These are phyloP conservation scores for Chlamydomonas sphaeroides DNA, from an alignment of 139 green algal genomes.

Conservation along the genomic window DNA sequence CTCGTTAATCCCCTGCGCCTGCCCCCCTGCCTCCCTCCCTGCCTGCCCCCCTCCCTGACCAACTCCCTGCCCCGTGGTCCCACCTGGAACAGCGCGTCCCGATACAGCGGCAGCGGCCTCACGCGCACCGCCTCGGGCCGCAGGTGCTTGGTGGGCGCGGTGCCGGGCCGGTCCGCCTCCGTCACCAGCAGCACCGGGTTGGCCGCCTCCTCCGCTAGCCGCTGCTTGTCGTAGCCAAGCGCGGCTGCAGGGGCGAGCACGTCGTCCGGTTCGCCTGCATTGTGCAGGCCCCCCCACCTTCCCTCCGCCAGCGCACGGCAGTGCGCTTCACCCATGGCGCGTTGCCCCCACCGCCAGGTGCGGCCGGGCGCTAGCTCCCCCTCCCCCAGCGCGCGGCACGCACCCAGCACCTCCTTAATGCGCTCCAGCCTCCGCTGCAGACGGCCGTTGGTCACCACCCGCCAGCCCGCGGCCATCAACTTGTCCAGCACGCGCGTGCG, in stretches of 20 bases:
- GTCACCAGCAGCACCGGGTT: conserved; percentile 57
- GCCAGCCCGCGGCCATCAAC: conserved; percentile 58
- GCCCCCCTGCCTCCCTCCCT: neutral
- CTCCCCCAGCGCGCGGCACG: too few relatives aligned
- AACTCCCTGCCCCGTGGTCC: too few relatives aligned
- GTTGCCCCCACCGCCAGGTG: too few relatives aligned
- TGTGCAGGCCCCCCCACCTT: too few relatives aligned
- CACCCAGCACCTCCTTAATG: conserved; percentile 55
- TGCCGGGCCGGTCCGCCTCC: conserved; percentile 25
- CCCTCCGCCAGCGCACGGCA: too few relatives aligned
- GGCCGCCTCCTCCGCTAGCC: conserved; percentile 57
- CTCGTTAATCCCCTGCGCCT: too few relatives aligned
- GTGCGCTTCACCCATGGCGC: too few relatives aligned
- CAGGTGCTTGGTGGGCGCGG: conserved; percentile 25
- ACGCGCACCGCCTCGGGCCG: conserved; percentile 46
- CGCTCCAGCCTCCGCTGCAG: conserved; percentile 44
- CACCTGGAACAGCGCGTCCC: conserved; percentile 26
- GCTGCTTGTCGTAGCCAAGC: conserved; percentile 56
- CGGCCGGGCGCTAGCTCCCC: too few relatives aligned
- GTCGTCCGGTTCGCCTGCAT: too few relatives aligned
- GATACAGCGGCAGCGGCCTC: conserved; percentile 55
- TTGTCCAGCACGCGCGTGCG: conserved; percentile 50
- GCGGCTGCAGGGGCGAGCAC: conserved; percentile 14
- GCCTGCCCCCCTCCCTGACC: neutral
- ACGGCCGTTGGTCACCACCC: conserved; percentile 56